phyloP scores from a whole-genome alignment of 495 filamentous ascomycete species.

The Penicillium flavigenum region DNA sequence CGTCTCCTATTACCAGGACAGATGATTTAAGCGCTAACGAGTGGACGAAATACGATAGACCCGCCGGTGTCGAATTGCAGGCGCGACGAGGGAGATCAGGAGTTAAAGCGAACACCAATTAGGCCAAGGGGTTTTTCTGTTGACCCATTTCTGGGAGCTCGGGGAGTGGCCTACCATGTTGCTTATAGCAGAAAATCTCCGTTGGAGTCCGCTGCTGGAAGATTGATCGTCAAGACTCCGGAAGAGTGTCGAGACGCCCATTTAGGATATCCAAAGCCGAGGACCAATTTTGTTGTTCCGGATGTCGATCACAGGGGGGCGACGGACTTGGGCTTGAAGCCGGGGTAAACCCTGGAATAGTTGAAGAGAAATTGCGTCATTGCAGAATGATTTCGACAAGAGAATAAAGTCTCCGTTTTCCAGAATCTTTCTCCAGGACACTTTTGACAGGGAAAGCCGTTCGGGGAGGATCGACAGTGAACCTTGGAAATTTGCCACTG shows the following conservation, averaged over 20 bases:
- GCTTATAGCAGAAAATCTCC: constrained; percentile 1
- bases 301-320: neutral
- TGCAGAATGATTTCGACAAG: neutral
- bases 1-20: neutral
- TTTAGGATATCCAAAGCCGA: neutral
- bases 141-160: neutral
- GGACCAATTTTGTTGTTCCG: neutral
- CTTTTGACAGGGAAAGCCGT: neutral
- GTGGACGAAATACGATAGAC: neutral
- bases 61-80: neutral
- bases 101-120: neutral
- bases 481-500: neutral
- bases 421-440: neutral
- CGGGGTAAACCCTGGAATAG: neutral
- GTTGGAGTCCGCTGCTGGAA: constrained; percentile 7
- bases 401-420: neutral
- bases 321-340: neutral
- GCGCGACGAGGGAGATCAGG: neutral
- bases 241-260: neutral
- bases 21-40: neutral
- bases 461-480: constrained; percentile 1
- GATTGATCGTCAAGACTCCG: constrained; percentile 6
- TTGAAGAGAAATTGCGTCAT: constrained; percentile 8
- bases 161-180: too few relatives aligned
- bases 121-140: neutral